Conservation (phyloP, 2,329 filamentous ascomycete species). For the Trichoderma semiorbis region DNA sequence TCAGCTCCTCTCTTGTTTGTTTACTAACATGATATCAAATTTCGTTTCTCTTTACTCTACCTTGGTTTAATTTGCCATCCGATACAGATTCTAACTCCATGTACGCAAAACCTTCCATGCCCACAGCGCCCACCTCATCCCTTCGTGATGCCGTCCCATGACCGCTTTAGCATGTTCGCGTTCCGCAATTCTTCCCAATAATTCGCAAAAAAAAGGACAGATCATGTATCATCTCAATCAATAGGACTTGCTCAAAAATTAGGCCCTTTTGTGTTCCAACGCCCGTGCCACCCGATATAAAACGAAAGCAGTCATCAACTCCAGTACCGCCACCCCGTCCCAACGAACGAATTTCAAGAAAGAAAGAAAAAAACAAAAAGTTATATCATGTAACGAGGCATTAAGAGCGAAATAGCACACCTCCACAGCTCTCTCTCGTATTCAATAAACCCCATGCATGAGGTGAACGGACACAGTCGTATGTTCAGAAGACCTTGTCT, state of each 20-base stretch:
- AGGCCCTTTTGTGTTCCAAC: slow-evolving; percentile 17
- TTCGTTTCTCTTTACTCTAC: slow-evolving; percentile 5
- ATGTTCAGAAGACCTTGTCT: not conserved
- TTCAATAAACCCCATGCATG: not conserved
- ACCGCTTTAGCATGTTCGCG: not conserved
- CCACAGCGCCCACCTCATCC: slow-evolving; percentile 5
- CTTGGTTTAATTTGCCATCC: slow-evolving; percentile 6
- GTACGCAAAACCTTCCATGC: slow-evolving; percentile 12
- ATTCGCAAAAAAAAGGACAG: slow-evolving; percentile 13
- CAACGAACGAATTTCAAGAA: not conserved
- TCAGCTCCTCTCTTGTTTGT: not conserved
- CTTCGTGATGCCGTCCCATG: slow-evolving; percentile 8
- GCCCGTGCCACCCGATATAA: slow-evolving; percentile 1
- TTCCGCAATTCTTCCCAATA: slow-evolving; percentile 1
- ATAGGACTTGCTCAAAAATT: not conserved
- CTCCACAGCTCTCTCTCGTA: not conserved
- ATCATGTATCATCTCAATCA: slow-evolving; percentile 18
- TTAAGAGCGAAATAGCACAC: not conserved
- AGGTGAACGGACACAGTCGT: not conserved
- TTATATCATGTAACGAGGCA: not conserved
- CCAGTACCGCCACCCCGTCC: not conserved
- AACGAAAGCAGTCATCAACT: slow-evolving; percentile 17
- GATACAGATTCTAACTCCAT: slow-evolving; percentile 15
- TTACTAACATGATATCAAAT: not conserved
- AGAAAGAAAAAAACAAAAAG: not conserved